A percentile compares a stretch with the other conserved stretches of the same genome.
These are phyloP conservation scores for Thalassiosira livingstoniorum DNA, from an alignment of 352 stramenopile species.

Conservation along the genomic window DNA sequence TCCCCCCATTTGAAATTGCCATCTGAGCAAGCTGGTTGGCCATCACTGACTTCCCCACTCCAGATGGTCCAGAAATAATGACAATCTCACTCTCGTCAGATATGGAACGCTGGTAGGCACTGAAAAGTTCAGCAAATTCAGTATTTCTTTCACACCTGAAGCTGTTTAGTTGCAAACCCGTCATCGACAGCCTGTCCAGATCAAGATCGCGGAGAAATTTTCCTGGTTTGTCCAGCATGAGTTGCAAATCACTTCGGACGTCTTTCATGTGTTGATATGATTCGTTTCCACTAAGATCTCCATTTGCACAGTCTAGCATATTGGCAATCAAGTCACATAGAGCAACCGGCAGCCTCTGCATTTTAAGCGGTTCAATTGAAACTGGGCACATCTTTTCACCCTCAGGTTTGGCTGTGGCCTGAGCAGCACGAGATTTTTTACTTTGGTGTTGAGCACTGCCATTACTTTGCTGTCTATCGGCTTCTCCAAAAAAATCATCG, in stretches of 20 bases:
- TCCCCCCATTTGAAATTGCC: not conserved
- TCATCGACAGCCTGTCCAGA: not conserved
- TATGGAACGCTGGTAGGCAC: constrained; percentile 14
- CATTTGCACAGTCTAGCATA: constrained; percentile 36
- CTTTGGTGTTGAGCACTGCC: not conserved
- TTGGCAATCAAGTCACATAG: constrained; percentile 48
- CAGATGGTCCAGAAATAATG: constrained; percentile 31
- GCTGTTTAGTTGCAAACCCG: constrained; percentile 28
- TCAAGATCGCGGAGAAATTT: constrained; percentile 40
- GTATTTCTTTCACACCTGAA: constrained; percentile 12
- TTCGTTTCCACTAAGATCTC: constrained; percentile 28
- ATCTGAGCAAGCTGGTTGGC: constrained; percentile 8
- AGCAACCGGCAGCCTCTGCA: constrained; percentile 5
- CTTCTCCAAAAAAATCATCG: not conserved
- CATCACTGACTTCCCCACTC: constrained; percentile 27
- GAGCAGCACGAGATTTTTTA: not conserved
- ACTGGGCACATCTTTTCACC: not conserved
- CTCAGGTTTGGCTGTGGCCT: not conserved
- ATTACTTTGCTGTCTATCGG: not conserved
- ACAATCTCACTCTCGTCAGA: not conserved
- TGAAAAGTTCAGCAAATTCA: constrained; percentile 15
- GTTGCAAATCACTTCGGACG: constrained; percentile 28
- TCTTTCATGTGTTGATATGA: constrained; percentile 24
- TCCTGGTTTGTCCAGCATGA: constrained; percentile 28
- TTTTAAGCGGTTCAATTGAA: constrained; percentile 10